phyloP scores from a whole-genome alignment of 305 asterid species.

The Fraxinus nigra region DNA sequence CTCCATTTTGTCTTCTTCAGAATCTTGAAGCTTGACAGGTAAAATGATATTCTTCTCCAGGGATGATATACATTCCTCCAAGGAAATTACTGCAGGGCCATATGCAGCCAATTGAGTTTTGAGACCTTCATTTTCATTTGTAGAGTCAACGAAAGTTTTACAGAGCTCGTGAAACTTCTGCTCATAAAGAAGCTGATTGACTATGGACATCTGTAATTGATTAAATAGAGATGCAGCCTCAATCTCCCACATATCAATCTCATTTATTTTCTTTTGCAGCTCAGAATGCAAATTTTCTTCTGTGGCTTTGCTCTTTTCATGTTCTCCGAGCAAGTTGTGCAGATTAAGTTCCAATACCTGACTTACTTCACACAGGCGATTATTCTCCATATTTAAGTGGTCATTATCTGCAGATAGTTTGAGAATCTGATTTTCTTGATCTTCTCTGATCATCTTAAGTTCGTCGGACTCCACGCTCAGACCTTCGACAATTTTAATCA shows the following conservation, averaged over 20 bases:
- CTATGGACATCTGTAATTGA: constrained; percentile 54
- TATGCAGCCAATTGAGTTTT: constrained; percentile 54
- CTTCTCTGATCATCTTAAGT: constrained; percentile 33
- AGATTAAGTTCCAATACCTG: constrained; percentile 41
- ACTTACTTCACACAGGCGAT: constrained; percentile 37
- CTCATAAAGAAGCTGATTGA: constrained; percentile 61
- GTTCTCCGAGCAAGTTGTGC: constrained; percentile 40
- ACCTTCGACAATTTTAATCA: constrained; percentile 40
- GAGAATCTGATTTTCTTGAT: constrained; percentile 43
- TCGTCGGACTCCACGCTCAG: constrained; percentile 34
- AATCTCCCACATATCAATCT: constrained; percentile 55
- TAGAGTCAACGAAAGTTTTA: constrained; percentile 41
- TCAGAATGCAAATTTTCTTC: constrained; percentile 49
- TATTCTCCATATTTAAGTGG: constrained; percentile 40
- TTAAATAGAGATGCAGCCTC: constrained; percentile 46
- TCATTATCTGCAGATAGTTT: constrained; percentile 43
- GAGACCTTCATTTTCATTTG: constrained; percentile 53
- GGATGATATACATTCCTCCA: constrained; percentile 67
- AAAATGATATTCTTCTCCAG: constrained; percentile 57
- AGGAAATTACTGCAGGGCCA: constrained; percentile 58
- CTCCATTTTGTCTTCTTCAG: constrained; percentile 46
- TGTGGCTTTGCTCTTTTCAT: constrained; percentile 38
- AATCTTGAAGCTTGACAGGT: constrained; percentile 50
- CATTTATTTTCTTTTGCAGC: constrained; percentile 46
- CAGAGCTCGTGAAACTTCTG: constrained; percentile 70